phyloP scores from a whole-genome alignment of 2,329 filamentous ascomycete genomes.

The Fusarium algeriense region DNA sequence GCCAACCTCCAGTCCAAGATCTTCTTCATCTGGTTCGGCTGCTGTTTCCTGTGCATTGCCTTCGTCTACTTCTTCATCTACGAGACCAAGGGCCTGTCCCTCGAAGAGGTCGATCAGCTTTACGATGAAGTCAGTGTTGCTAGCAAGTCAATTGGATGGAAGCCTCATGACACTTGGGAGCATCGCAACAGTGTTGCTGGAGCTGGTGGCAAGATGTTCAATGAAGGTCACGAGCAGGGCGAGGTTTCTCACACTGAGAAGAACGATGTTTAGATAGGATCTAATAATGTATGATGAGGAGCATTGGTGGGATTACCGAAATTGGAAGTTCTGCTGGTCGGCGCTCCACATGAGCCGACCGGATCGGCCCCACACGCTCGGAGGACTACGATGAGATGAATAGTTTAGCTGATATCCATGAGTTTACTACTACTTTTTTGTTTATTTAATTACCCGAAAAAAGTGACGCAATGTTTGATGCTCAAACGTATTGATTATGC shows the following conservation, averaged over 20 bases:
- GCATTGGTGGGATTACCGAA: neutral
- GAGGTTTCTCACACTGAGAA: constrained; percentile 35
- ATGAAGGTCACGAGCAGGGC: constrained; percentile 7
- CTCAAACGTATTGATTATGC: neutral
- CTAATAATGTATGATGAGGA: neutral
- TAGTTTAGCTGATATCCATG: constrained; percentile 22
- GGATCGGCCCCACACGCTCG: neutral
- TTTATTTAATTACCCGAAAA: fast-evolving
- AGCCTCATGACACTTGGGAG: constrained; percentile 53
- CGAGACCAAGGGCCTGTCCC: constrained; percentile 85
- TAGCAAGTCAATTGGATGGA: constrained; percentile 66
- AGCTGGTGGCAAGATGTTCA: constrained; percentile 33
- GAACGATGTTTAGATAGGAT: constrained; percentile 17
- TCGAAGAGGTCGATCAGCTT: constrained; percentile 86
- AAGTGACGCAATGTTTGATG: fast-evolving
- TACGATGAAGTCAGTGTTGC: constrained; percentile 74
- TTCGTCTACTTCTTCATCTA: constrained; percentile 85
- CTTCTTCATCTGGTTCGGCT: constrained; percentile 82
- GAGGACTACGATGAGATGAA: constrained; percentile 10
- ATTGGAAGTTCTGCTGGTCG: neutral
- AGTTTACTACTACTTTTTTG: neutral
- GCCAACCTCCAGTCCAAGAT: constrained; percentile 81
- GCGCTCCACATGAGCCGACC: neutral
- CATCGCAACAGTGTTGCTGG: constrained; percentile 43
- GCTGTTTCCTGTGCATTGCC: constrained; percentile 76